These are phyloP conservation scores for Aphanomyces invadans DNA, from an alignment of 352 stramenopile genomes.

Conservation along the genomic window DNA sequence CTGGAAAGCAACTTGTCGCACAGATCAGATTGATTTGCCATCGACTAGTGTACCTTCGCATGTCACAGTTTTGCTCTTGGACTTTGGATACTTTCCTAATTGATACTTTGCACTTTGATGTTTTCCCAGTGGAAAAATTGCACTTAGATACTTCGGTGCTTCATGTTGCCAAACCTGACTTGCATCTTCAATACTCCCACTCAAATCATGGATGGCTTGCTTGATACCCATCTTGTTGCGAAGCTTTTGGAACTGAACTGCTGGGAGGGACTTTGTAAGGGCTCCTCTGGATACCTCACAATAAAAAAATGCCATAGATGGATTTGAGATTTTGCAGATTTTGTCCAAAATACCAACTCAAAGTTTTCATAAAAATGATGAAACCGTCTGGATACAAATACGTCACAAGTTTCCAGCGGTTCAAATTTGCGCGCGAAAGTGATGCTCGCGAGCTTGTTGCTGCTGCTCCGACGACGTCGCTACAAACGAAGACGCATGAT, in stretches of 20 bases:
- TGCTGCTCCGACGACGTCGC: not conserved
- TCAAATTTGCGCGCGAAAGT: not conserved
- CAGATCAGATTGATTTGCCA: not conserved
- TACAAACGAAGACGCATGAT: not conserved
- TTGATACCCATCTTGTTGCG: not conserved
- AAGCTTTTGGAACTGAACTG: not conserved
- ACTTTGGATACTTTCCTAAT: not conserved
- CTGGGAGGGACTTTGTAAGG: not conserved
- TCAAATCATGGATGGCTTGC: not conserved
- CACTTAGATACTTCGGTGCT: too few species aligned
- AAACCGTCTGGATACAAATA: not conserved
- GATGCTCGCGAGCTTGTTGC: not conserved
- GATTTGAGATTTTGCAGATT: not conserved
- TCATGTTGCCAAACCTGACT: not conserved
- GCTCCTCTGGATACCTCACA: too few species aligned
- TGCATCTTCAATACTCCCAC: not conserved
- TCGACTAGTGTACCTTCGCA: not conserved
- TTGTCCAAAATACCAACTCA: not conserved
- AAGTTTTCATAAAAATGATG: not conserved
- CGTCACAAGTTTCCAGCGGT: not conserved
- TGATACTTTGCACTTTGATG: not conserved
- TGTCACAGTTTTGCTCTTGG: not conserved
- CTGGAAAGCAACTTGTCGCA: not conserved
- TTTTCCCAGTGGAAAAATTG: too few species aligned
- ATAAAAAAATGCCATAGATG: not conserved